Conservation (phyloP, 495 filamentous ascomycete genomes). For the Collariella sp. region DNA sequence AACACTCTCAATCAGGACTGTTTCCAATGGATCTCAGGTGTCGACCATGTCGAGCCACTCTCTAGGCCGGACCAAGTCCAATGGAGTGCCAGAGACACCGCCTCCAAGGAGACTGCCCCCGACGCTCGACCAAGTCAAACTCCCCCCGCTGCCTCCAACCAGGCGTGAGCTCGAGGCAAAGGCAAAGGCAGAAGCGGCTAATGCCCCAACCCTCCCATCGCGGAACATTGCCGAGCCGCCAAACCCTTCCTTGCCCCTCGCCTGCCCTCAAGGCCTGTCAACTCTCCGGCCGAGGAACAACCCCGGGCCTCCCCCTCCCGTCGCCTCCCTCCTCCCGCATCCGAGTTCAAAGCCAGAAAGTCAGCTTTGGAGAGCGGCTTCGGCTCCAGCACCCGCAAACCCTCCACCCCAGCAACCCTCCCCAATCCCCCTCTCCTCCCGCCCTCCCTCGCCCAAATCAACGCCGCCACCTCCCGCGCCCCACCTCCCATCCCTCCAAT, state of each 20-base stretch:
- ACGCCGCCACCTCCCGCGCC: constrained; percentile 28
- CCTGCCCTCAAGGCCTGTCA: constrained; percentile 33
- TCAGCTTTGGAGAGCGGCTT: constrained; percentile 20
- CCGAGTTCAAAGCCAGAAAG: constrained; percentile 17
- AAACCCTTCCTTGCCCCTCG: constrained; percentile 32
- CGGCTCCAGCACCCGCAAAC: constrained; percentile 6
- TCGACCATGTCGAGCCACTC: constrained; percentile 39
- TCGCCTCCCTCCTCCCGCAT: constrained; percentile 35
- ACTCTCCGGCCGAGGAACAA: constrained; percentile 18
- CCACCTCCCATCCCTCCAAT: constrained; percentile 22
- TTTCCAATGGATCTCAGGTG: constrained; percentile 40
- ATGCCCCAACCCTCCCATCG: constrained; percentile 20
- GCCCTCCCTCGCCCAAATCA: constrained; percentile 36
- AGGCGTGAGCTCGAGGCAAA: constrained; percentile 40
- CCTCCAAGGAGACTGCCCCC: constrained; percentile 38
- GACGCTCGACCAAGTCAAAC: constrained; percentile 39
- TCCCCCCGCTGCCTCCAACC: constrained; percentile 42
- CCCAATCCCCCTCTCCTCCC: constrained; percentile 39
- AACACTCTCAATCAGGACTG: constrained; percentile 26
- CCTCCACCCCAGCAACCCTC: constrained; percentile 28
- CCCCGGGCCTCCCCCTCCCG: constrained; percentile 26
- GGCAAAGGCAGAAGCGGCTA: constrained; percentile 30
- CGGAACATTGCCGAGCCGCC: constrained; percentile 25
- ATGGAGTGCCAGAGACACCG: constrained; percentile 24
- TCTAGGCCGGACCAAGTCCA: constrained; percentile 26